Base-by-base conservation (phyloP, 2,329 filamentous ascomycete genomes). In the Aspergillus costaricaensis region DNA sequence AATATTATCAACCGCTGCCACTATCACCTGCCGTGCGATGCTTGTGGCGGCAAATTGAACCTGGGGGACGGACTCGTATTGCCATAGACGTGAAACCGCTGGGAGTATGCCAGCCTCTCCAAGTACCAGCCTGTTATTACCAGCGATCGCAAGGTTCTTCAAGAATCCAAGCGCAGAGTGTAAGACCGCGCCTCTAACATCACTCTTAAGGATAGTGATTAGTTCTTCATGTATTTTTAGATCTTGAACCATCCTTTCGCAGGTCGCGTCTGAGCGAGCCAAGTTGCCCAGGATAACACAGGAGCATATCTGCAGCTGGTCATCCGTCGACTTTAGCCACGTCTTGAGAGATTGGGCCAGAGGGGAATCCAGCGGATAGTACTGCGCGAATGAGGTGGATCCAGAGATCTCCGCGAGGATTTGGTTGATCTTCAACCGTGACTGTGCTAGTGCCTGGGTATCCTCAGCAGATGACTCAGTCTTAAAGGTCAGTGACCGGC, bases 271-370 rank as follows among this genome's bases (percentile, higher is more conserved):
- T 8, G 77, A 78, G 36, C 78, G 75, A 30, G 79, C 79, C 38
- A 81, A 59, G 59, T 82, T 82, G 7, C 81, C 81, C 14, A 82
- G 72, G 62, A 82, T 77, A 44, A 82, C 69, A 61, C 79, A 81
- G 17, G 79, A 74, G 55, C 79, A 80, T 50, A 80, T 74, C 43
- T 79, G 74, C 27, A 82, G 72, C 50, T 81, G 77, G n/a, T 78
- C 74, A 50, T 80, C 72, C 2, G 66, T 58, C 21, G 70, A 68
- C 12, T 64, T 61, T 15, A 81, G 70, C 79, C 79, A 82, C 7
- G 71, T 68, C 49, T 74, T 71, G 30, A 82, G 60, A 0, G 66
- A 74, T 17, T 73, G 63, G 4, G 74, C 68, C n/a, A 80, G 64
- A 9, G 69, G 32, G 14, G 75, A 77, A 6, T 69, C 70, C 43